A percentile compares a stretch with the other conserved stretches of the same genome.
Evolutionary conservation across 306 rosid species (phyloP).

Genomic region (Rosa persica): DNA sequence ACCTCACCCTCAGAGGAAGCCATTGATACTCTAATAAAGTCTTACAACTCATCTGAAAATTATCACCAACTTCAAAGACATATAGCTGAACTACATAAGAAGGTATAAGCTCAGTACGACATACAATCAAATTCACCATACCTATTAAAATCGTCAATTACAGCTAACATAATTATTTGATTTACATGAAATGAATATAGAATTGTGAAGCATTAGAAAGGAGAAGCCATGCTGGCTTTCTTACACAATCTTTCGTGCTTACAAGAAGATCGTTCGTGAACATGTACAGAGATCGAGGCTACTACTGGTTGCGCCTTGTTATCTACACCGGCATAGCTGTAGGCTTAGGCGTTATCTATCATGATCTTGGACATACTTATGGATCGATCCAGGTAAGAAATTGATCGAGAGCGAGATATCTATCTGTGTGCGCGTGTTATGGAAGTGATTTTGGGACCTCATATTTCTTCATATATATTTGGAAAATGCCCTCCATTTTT

Average conservation of each 20-base stretch:
- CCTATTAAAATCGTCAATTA: neutral
- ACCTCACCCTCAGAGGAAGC: conserved; percentile 38
- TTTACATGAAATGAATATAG: conserved; percentile 26
- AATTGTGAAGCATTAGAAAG: conserved; percentile 25
- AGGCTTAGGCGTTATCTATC: conserved; percentile 46
- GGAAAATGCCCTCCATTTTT: neutral
- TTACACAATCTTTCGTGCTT: conserved; percentile 44
- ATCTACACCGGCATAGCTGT: conserved; percentile 35
- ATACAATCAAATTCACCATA: too few relatives aligned
- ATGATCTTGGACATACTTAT: conserved; percentile 25
- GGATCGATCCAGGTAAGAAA: conserved; percentile 49
- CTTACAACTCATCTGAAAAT: conserved; percentile 39
- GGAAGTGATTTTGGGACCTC: neutral
- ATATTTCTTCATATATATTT: neutral
- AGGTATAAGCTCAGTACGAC: conserved; percentile 28
- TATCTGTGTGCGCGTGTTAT: too few relatives aligned
- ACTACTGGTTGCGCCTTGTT: conserved; percentile 61
- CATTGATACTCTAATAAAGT: conserved; percentile 36
- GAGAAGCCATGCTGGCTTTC: conserved; percentile 46
- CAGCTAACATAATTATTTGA: neutral
- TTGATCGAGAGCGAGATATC: neutral
- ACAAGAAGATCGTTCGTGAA: conserved; percentile 59
- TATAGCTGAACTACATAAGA: conserved; percentile 36
- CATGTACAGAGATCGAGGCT: conserved; percentile 61
- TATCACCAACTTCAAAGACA: conserved; percentile 35